phyloP scores from a whole-genome alignment of 2,329 filamentous ascomycete genomes.

The Cadophora sp. region DNA sequence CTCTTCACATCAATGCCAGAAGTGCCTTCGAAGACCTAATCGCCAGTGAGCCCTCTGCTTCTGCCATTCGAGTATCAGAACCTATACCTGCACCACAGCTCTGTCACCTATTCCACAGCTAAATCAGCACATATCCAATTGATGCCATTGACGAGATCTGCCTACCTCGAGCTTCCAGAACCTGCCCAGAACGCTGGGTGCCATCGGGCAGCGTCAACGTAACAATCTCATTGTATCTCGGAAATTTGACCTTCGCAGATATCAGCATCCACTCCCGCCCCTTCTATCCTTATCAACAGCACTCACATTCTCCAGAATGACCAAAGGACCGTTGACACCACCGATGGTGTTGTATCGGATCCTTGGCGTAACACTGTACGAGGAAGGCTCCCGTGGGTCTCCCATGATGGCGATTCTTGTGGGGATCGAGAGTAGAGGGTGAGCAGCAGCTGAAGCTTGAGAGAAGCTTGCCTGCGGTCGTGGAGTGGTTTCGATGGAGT shows the following conservation, averaged over 20 bases:
- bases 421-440: slow-evolving; percentile 1
- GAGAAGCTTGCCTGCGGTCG: slow-evolving; percentile 24
- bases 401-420: slow-evolving; percentile 40
- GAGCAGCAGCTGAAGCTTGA: slow-evolving; percentile 22
- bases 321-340: slow-evolving; percentile 96
- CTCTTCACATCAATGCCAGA: slow-evolving; percentile 98
- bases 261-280: slow-evolving; percentile 31
- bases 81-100: slow-evolving; percentile 88
- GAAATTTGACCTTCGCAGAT: slow-evolving; percentile 86
- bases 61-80: slow-evolving; percentile 9
- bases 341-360: slow-evolving; percentile 98
- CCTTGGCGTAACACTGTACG: slow-evolving; percentile 63
- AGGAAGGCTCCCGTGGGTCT: slow-evolving; percentile 47
- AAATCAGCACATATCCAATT: slow-evolving; percentile 30
- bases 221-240: slow-evolving; percentile 97
- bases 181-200: slow-evolving; percentile 90
- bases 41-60: slow-evolving; percentile 39
- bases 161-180: slow-evolving; percentile 93
- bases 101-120: slow-evolving; percentile 70
- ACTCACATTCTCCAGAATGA: slow-evolving; percentile 93
- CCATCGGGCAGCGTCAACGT: slow-evolving; percentile 95
- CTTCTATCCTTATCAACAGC: not conserved
- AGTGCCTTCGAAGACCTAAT: slow-evolving; percentile 95
- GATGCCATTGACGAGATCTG: slow-evolving; percentile 15
- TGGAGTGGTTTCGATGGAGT: slow-evolving; percentile 17